Evolutionary conservation across 306 rosid genomes (phyloP), one percentile per base, ranked within the genome.

Genomic region (Dryas octopetala): DNA sequence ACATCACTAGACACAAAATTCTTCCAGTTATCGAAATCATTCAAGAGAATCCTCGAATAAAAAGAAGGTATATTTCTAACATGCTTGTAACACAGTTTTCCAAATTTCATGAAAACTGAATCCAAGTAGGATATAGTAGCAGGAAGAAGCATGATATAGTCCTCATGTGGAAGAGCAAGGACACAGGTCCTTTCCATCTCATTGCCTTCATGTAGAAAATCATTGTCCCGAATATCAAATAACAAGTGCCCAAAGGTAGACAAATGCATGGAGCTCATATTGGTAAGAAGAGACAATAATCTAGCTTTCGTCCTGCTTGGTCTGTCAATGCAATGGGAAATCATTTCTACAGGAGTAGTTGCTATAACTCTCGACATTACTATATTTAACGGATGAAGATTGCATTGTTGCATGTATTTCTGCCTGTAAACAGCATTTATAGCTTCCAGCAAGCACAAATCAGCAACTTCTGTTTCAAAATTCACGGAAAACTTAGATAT

Each of bases 391-490:
- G 90, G 89, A 84, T 90, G 89, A 85, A 83, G 79, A 43, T 68
- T 70, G 74, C 76, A 82, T 38, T 85, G 81, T 44, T 75, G 86
- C 82, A 68, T 44, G 61, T 67, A 76, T 76, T 86, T 93, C 76
- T 83, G 91, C 66, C 71, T 77, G 80, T 79, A 82, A 59, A 81
- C 82, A 69, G 76, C 79, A 80, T 84, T 83, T 70, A 85, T 84
- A 75, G 90, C 91, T 83, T 90, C 97, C 73, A 85, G 82, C 87
- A 95, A 85, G 85, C 96, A 88, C 23, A 78, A 65, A 85, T 91
- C 91, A 13, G 88, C 85, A 70, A 84, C 82, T 43, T 87, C 96
- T 63, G 84, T 66, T 75, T 90, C 81, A 74, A 66, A 76, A 64
- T 55, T 78, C 71, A 80, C 7, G 58, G 89, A 84, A 70, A 86